A percentile compares a stretch with the other conserved stretches of the same genome.
Conservation (phyloP, 192 early-diverging fungal genomes). For the Endogone sp. region DNA sequence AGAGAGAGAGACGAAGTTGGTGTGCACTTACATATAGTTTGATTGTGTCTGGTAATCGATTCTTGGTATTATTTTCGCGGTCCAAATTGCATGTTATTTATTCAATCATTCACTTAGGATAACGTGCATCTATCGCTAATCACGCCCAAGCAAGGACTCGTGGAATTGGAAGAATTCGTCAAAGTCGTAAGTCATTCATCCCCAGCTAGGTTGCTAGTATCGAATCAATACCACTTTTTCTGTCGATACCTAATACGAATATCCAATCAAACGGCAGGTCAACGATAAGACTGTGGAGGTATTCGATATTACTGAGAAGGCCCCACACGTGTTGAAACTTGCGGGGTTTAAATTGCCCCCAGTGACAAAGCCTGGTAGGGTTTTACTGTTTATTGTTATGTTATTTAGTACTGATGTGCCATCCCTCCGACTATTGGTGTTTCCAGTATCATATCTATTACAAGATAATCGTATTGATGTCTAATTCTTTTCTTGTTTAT, state of each 20-base stretch:
- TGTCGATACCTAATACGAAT: not conserved
- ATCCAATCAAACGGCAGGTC: not conserved
- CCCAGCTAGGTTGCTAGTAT: slow-evolving; percentile 18
- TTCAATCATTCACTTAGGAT: slow-evolving; percentile 1
- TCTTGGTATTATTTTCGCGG: not conserved
- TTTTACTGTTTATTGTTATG: not conserved
- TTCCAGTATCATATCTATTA: too few species aligned
- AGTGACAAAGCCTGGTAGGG: slow-evolving; percentile 1
- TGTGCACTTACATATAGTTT: too few species aligned
- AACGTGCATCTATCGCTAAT: slow-evolving; percentile 30
- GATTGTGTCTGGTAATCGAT: not conserved
- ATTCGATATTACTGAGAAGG: slow-evolving; percentile 24
- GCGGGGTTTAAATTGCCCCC: slow-evolving; percentile 46
- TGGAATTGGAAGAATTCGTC: slow-evolving; percentile 29
- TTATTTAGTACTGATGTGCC: too few species aligned
- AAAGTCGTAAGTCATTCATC: slow-evolving; percentile 22
- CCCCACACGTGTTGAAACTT: slow-evolving; percentile 39
- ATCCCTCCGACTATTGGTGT: too few species aligned
- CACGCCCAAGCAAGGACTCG: slow-evolving; percentile 22
- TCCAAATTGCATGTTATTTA: not conserved
- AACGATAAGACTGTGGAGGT: slow-evolving; percentile 21
- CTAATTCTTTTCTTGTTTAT: too few species aligned
- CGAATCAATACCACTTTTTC: slow-evolving; percentile 15
- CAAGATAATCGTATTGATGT: too few species aligned
- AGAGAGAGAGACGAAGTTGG: too few species aligned